phyloP scores from a whole-genome alignment of 768 basidiomycete species.

The Rhodosporidiobolus sp. region DNA sequence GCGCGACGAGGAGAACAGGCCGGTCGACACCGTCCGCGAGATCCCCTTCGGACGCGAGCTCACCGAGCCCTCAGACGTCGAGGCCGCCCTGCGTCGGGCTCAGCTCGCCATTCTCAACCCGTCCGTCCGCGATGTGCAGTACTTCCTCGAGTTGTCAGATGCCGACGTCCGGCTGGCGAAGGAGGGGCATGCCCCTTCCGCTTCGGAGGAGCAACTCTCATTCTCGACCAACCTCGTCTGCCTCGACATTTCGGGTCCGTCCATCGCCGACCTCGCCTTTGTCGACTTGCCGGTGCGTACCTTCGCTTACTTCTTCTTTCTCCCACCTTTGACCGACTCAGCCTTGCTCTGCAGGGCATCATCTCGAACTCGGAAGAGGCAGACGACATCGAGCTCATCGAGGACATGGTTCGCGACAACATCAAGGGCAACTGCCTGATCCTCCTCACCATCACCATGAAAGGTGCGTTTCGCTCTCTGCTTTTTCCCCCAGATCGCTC shows the following conservation, averaged over 20 bases:
- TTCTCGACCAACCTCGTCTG: slow-evolving; percentile 57
- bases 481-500: background rate
- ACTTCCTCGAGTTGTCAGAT: slow-evolving; percentile 31
- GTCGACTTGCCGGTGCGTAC: slow-evolving; percentile 45
- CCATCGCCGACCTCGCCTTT: slow-evolving; percentile 46
- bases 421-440: no score
- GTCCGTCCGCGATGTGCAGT: background rate
- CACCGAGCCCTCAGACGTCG: slow-evolving; percentile 54
- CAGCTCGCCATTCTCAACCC: slow-evolving; percentile 58
- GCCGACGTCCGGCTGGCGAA: slow-evolving; percentile 4
- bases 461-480: background rate
- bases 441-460: background rate
- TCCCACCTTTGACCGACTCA: background rate
- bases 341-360: slow-evolving; percentile 54
- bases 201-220: slow-evolving; percentile 41
- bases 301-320: background rate
- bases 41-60: slow-evolving; percentile 54
- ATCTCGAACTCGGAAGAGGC: slow-evolving; percentile 50
- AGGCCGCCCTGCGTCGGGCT: slow-evolving; percentile 59
- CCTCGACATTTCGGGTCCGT: slow-evolving; percentile 54
- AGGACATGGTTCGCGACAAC: slow-evolving; percentile 54
- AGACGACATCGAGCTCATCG: slow-evolving; percentile 53
- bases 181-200: slow-evolving; percentile 8
- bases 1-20: slow-evolving; percentile 48
- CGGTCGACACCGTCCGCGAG: slow-evolving; percentile 44